These are phyloP conservation scores for Exobasidium cylindrosporum DNA, from an alignment of 1,284 basidiomycete genomes.

Conservation along the genomic window DNA sequence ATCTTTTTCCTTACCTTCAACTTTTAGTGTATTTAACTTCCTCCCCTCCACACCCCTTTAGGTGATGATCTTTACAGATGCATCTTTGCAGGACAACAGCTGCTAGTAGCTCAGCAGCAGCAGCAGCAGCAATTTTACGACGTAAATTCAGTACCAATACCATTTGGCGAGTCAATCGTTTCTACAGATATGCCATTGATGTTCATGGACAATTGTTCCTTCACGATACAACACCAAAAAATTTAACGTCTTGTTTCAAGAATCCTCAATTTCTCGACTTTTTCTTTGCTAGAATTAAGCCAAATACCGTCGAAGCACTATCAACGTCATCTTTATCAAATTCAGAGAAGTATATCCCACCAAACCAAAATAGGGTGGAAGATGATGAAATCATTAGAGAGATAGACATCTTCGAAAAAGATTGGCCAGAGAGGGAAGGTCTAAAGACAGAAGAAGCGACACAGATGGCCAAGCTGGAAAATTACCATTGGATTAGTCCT, in stretches of 20 bases:
- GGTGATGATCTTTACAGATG: too few relatives aligned
- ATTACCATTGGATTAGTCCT: slow-evolving; percentile 15
- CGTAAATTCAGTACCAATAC: not conserved
- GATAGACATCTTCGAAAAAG: not conserved
- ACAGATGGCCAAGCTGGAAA: not conserved
- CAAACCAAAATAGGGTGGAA: not conserved
- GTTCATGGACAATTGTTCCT: slow-evolving; percentile 21
- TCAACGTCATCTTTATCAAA: not conserved
- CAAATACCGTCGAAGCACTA: slow-evolving; percentile 5
- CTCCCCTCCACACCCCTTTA: too few relatives aligned
- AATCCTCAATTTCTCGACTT: slow-evolving; percentile 21
- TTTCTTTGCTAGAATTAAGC: slow-evolving; percentile 17
- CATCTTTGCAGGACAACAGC: too few relatives aligned
- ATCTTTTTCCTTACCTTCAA: too few relatives aligned
- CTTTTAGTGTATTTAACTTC: too few relatives aligned
- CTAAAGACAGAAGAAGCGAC: not conserved
- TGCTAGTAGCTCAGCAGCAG: too few relatives aligned
- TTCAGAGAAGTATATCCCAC: not conserved
- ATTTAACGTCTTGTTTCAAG: slow-evolving; percentile 22
- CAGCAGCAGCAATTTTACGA: too few relatives aligned
- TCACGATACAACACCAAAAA: slow-evolving; percentile 16
- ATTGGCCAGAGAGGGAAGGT: not conserved
- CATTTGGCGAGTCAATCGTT: not conserved
- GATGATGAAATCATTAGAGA: not conserved
- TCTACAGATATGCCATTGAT: slow-evolving; percentile 14